Evolutionary conservation across 345 rosid genomes (phyloP), one percentile per base, ranked within the genome.

Genomic region (Erucastrum elatum): DNA sequence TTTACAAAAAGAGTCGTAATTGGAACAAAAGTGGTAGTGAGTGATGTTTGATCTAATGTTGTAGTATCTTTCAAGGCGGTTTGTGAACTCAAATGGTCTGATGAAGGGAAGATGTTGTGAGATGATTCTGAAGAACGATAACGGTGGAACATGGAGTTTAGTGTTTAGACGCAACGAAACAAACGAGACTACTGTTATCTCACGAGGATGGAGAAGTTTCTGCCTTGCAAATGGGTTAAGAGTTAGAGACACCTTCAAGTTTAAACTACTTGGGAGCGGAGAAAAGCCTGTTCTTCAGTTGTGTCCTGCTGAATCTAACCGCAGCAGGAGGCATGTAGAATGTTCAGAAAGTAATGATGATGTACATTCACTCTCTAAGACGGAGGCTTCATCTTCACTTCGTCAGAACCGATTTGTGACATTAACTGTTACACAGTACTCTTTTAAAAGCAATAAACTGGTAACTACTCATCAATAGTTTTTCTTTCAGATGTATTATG

Each of bases 181-280:
- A 61, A 46, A 16, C 15, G 30, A 70, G 33, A 3, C 3, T 6
- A 35, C 56, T 29, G 13, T 73, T 79, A 10, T 79, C 51, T 1
- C 68, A 60, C 39, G 6, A 51, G 82, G 82, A 26, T 79, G 78
- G 78, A 79, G 15, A 66, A 46, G 75, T 73, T 79, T 79, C 64
- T 73, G 82, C 67, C 13, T 15, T 10, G 70, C 2, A 21, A 73
- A 79, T 13, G 74, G 70, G 63, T 25, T 79, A 1, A 67, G 67
- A 60, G 74, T 33, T 61, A 8, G 70, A 72, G 70, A 62, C 34
- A 15, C 37, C 64, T 72, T 67, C 58, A 79, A 25, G 74, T 79
- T 73, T 49, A 79, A 79, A 73, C 74, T 79, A 13, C 60, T 11
- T 64, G 21, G 11, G 33, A 68, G 26, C 13, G 34, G 27, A 37